These are phyloP conservation scores for Ascobolus immersus DNA, from an alignment of 495 filamentous ascomycete genomes.

Conservation along the genomic window DNA sequence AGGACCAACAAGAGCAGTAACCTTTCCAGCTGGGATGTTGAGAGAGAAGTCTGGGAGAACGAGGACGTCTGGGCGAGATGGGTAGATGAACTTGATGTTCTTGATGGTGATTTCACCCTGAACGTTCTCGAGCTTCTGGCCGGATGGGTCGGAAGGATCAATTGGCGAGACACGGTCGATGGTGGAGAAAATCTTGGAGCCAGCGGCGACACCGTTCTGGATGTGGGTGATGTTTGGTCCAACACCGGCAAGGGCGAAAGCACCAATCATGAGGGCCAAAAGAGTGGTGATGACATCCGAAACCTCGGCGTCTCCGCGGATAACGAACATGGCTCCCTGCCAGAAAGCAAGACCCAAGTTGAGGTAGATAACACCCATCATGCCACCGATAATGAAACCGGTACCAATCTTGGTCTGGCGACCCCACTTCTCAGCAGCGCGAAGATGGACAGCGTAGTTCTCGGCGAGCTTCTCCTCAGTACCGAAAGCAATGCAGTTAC, in stretches of 20 bases:
- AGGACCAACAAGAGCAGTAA: conserved; percentile 63
- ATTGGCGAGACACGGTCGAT: conserved; percentile 27
- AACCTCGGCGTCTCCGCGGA: background rate
- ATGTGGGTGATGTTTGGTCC: too few relatives aligned
- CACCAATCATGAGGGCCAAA: conserved; percentile 5
- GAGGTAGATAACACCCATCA: conserved; percentile 5
- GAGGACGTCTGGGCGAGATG: conserved; percentile 32
- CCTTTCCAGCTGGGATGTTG: conserved; percentile 43
- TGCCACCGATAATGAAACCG: conserved; percentile 1
- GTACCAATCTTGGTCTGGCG: background rate
- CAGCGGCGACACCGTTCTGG: too few relatives aligned
- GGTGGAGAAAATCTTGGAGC: too few relatives aligned
- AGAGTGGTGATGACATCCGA: conserved; percentile 3
- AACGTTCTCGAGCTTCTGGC: conserved; percentile 20
- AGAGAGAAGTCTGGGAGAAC: conserved; percentile 29
- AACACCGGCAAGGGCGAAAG: conserved; percentile 3
- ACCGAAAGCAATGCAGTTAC: conserved; percentile 7
- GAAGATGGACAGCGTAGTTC: conserved; percentile 5
- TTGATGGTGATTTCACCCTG: conserved; percentile 30
- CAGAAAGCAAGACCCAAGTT: conserved; percentile 12
- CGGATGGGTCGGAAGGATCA: conserved; percentile 21
- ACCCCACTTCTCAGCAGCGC: conserved; percentile 5
- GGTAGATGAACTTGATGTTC: conserved; percentile 38
- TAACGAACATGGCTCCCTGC: conserved; percentile 8
- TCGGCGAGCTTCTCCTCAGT: conserved; percentile 3